Conservation (phyloP, 2,329 filamentous ascomycete genomes). For the Arthrinium phaeospermum region DNA sequence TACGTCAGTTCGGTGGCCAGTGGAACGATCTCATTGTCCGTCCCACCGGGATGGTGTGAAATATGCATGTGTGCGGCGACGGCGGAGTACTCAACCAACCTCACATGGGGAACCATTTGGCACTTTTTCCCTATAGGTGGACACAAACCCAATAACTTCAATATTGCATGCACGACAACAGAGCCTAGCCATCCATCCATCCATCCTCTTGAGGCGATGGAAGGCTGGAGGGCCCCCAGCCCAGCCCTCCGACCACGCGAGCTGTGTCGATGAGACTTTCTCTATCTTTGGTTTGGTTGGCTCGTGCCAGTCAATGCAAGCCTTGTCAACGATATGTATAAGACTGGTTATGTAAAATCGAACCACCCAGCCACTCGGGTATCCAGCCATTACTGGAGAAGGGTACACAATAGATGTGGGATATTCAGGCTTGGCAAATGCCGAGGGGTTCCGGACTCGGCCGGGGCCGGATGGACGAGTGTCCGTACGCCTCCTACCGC, state of each 20-base stretch:
- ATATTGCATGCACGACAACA: not conserved
- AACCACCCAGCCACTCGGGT: not conserved
- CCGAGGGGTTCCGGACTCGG: not conserved
- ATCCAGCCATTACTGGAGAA: not conserved
- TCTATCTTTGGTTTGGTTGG: not conserved
- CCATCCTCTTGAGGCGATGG: not conserved
- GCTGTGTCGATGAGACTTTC: not conserved
- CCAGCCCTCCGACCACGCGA: not conserved
- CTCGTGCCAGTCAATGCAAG: not conserved
- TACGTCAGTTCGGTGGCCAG: not conserved
- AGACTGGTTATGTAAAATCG: not conserved
- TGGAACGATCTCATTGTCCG: not conserved
- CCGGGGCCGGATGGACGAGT: not conserved
- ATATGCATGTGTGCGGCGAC: not conserved
- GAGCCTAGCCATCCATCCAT: not conserved
- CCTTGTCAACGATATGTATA: not conserved
- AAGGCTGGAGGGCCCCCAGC: not conserved
- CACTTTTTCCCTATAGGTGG: not conserved
- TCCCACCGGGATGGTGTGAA: not conserved
- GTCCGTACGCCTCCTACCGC: not conserved
- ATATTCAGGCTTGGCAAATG: not conserved
- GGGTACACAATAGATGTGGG: not conserved
- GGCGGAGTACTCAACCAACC: not conserved
- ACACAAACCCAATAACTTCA: not conserved
- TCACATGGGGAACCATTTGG: not conserved